Evolutionary conservation across 1,284 basidiomycete species (phyloP), one percentile per base, ranked within the genome.

Genomic region (Cystobasidium slooffiae): DNA sequence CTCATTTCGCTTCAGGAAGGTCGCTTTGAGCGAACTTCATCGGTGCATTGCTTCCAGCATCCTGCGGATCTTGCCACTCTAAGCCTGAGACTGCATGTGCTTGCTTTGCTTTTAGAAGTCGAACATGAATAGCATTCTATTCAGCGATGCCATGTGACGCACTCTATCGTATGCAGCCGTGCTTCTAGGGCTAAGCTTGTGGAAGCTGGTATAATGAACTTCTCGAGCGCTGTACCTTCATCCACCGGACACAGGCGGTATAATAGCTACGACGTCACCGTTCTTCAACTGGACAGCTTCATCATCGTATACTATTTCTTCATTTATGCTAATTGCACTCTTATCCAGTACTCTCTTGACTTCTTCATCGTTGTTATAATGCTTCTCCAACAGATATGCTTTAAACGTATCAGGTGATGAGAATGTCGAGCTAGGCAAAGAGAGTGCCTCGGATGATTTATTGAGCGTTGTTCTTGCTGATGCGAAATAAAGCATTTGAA

Each of bases 221-320:
- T 46, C n/a, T 10, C 14, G 16, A 65, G 41, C 39, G 52, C 20
- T 55, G 1, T 41, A n/a, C 12, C 20, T 37, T 82, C 77, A 91
- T 31, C 90, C 90, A 6, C 92, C 91, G 68, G 89, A 91, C 0
- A 93, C 91, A 6, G 90, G 91, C 77, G 90, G 90, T 61, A 93
- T 92, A 43, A 92, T 85, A 22, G 89, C 91, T 4, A 92, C 87
- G 78, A 91, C 89, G 80, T 93, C 90, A 14, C 90, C 91, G 9
- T 90, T 90, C 51, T 82, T 85, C 56, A 93, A 81, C 14, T 84
- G 72, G n/a, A 86, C 69, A 9, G 81, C 78, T 12, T 84, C 82
- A 2, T 85, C 84, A 75, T 88, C 85, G n/a, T 89, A 87, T 12
- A 91, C 86, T 89, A 91, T 91, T 81, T 91, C 90, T 67, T 87